Evolutionary conservation across 1,284 basidiomycete species (phyloP).

Genomic region (Testicularia cyperi): DNA sequence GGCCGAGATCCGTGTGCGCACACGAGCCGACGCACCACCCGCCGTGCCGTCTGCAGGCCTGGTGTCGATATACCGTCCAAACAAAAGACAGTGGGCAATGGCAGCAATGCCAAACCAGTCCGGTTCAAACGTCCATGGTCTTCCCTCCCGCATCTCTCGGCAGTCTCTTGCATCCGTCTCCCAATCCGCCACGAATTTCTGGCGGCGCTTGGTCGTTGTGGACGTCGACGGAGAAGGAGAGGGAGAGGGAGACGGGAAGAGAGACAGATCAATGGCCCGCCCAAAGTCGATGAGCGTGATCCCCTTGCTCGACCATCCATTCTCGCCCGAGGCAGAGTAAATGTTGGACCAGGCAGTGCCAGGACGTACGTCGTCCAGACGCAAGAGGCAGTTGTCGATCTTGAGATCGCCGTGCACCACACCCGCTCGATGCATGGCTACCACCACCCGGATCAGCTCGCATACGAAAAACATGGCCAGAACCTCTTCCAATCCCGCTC

Average conservation of each 20-base stretch:
- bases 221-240: no score
- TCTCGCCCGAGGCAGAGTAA: conserved; percentile 74
- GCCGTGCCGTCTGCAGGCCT: neutral
- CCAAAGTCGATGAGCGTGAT: conserved; percentile 95
- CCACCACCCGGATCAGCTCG: conserved; percentile 81
- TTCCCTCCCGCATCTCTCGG: conserved; percentile 78
- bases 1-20: conserved; percentile 65
- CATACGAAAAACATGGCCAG: conserved; percentile 92
- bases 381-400: conserved; percentile 95
- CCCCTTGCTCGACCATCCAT: conserved; percentile 85
- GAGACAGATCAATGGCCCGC: conserved; percentile 81
- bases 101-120: conserved; percentile 94
- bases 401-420: conserved; percentile 98
- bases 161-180: conserved; percentile 76
- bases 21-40: no score
- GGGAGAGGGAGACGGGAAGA: conserved; percentile 69
- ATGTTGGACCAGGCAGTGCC: conserved; percentile 70
- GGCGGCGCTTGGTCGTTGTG: conserved; percentile 63
- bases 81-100: conserved; percentile 91
- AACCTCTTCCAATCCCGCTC: conserved; percentile 76
- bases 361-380: conserved; percentile 75
- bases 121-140: conserved; percentile 87
- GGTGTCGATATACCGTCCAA: conserved; percentile 77
- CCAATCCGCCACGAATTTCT: conserved; percentile 87
- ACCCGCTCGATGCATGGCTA: conserved; percentile 75